Evolutionary conservation across 1,284 basidiomycete species (phyloP).

Genomic region (Malassezia vespertilionis): DNA sequence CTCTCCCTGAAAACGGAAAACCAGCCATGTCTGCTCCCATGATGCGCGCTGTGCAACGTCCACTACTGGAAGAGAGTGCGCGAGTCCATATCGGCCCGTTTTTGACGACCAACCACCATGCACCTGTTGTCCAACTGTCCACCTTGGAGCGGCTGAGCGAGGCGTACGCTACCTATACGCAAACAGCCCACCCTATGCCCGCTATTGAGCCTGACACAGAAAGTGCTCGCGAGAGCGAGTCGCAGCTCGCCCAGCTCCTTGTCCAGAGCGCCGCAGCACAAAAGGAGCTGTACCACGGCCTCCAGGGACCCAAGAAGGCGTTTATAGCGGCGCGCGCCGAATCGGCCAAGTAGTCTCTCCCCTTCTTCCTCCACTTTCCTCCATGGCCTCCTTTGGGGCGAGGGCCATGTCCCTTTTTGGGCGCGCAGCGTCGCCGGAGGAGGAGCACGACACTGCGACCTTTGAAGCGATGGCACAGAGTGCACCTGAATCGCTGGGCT

Average conservation of each 20-base stretch:
- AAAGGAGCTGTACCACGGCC: constrained; percentile 3
- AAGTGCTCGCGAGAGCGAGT: constrained; percentile 20
- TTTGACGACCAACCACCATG: no score
- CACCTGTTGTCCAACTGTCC: no score
- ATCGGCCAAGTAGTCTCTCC: no score
- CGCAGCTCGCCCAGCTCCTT: constrained; percentile 23
- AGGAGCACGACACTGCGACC: no score
- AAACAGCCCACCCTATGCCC: not conserved
- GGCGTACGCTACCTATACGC: not conserved
- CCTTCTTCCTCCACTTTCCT: no score
- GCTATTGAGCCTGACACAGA: not conserved
- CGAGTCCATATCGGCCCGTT: not conserved
- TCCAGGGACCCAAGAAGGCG: not conserved
- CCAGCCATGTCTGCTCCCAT: not conserved
- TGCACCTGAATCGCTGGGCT: no score
- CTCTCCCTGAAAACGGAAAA: not conserved
- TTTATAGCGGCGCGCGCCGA: constrained; percentile 7
- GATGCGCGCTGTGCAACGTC: constrained; percentile 1
- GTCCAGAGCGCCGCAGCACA: constrained; percentile 9
- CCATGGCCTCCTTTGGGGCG: no score
- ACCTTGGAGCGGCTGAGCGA: not conserved
- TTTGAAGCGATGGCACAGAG: no score
- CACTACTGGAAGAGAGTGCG: not conserved
- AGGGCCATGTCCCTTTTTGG: no score
- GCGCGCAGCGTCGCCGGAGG: no score